Percentiles rank a stretch among this genome's conserved stretches.
These are phyloP conservation scores for Acaromyces ingoldii DNA, from an alignment of 1,284 basidiomycete genomes.

Conservation along the genomic window DNA sequence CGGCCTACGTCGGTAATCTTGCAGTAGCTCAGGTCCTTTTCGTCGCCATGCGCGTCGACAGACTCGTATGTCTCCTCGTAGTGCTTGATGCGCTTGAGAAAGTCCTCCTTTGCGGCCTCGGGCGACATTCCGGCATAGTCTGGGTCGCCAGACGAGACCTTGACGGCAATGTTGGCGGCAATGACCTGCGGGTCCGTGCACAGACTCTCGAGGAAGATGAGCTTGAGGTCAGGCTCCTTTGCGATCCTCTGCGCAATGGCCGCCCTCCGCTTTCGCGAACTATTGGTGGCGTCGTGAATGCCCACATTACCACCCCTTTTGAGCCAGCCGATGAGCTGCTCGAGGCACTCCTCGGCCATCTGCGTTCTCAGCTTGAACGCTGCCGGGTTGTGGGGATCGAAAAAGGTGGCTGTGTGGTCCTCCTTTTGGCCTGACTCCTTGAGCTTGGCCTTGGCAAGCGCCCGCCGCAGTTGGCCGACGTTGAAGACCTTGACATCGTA, in stretches of 20 bases:
- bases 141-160: constrained; percentile 91
- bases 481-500: constrained; percentile 99
- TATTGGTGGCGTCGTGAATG: constrained; percentile 97
- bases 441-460: constrained; percentile 68
- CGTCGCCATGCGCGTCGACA: constrained; percentile 61
- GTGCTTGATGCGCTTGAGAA: constrained; percentile 79
- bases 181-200: constrained; percentile 83
- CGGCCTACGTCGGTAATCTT: constrained; percentile 52
- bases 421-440: constrained; percentile 70
- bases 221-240: constrained; percentile 78
- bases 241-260: constrained; percentile 73
- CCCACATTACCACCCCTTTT: constrained; percentile 90
- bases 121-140: constrained; percentile 87
- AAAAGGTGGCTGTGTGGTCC: constrained; percentile 87
- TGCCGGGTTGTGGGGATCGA: constrained; percentile 77
- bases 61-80: constrained; percentile 97
- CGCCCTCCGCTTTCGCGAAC: constrained; percentile 71
- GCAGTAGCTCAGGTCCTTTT: constrained; percentile 60
- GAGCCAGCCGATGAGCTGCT: constrained; percentile 91
- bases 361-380: constrained; percentile 74
- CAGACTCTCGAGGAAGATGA: constrained; percentile 77
- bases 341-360: constrained; percentile 85
- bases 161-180: constrained; percentile 89
- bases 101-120: constrained; percentile 80
- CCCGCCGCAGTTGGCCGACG: constrained; percentile 88